Percentiles rank a stretch among this genome's conserved stretches.
phyloP scores from a whole-genome alignment of 192 early-diverging fungal species.

The Backusella psychrophila region DNA sequence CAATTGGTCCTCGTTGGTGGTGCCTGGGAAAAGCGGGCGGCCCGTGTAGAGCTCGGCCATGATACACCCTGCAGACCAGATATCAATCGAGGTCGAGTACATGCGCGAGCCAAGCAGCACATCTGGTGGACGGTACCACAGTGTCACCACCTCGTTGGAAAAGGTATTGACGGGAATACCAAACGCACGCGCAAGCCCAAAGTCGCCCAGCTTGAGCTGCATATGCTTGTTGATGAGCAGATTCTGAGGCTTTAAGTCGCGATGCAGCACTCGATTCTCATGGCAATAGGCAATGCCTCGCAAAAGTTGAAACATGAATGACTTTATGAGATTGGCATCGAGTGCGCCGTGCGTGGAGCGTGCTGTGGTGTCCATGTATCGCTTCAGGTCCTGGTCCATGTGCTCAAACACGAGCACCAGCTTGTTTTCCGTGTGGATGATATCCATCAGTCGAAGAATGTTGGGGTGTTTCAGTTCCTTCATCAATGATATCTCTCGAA shows the following conservation, averaged over 20 bases:
- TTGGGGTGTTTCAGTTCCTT: constrained; percentile 94
- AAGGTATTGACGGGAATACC: constrained; percentile 91
- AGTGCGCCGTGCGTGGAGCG: constrained; percentile 62
- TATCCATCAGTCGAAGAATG: constrained; percentile 80
- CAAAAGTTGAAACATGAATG: constrained; percentile 80
- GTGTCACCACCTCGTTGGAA: constrained; percentile 97
- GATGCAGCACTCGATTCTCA: constrained; percentile 78
- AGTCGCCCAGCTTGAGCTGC: constrained; percentile 82
- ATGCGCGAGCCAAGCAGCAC: constrained; percentile 91
- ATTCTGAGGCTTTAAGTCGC: constrained; percentile 86
- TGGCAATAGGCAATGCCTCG: constrained; percentile 83
- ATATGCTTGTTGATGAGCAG: constrained; percentile 75
- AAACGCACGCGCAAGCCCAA: constrained; percentile 83
- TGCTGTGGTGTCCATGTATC: constrained; percentile 81
- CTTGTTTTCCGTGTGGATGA: constrained; percentile 86
- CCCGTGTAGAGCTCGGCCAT: constrained; percentile 92
- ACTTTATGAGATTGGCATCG: constrained; percentile 64
- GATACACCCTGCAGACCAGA: constrained; percentile 98
- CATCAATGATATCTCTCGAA: constrained; percentile 97
- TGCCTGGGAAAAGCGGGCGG: constrained; percentile 78
- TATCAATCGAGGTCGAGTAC: constrained; percentile 95
- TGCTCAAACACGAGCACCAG: constrained; percentile 84
- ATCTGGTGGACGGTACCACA: constrained; percentile 98
- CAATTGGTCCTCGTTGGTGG: constrained; percentile 79
- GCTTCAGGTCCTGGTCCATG: constrained; percentile 87